These are phyloP conservation scores for Pseudogymnoascus sp. DNA, from an alignment of 2,329 filamentous ascomycete species.

Conservation along the genomic window DNA sequence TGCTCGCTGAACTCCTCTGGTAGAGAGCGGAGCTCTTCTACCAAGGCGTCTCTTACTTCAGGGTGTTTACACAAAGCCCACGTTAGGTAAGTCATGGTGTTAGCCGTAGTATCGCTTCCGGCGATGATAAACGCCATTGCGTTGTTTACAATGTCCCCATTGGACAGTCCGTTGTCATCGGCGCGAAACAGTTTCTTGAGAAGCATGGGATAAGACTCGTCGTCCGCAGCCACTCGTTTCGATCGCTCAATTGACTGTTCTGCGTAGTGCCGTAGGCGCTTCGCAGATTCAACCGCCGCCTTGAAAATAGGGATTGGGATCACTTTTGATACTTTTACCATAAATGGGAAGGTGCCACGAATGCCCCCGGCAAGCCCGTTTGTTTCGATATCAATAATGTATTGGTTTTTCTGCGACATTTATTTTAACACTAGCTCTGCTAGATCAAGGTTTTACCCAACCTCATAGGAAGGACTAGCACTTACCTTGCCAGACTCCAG, in stretches of 20 bases:
- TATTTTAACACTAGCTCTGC: not conserved
- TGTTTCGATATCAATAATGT: not conserved
- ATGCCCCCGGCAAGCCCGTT: not conserved
- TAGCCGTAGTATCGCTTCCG: not conserved
- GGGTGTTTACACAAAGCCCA: constrained; percentile 9
- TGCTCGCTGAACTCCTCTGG: constrained; percentile 18
- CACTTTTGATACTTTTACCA: not conserved
- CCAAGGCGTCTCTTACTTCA: constrained; percentile 15
- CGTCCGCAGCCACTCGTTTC: not conserved
- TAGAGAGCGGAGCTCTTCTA: constrained; percentile 17
- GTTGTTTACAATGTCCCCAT: not conserved
- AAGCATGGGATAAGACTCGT: not conserved
- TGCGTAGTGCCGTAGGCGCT: not conserved
- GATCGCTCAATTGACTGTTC: not conserved
- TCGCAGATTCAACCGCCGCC: not conserved
- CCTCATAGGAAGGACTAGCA: constrained; percentile 8
- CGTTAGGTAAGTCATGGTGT: not conserved
- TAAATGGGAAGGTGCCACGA: not conserved
- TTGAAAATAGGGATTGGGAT: not conserved
- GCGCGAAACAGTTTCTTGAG: not conserved
- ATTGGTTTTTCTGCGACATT: not conserved
- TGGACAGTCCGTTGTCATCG: not conserved
- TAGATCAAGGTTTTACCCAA: not conserved
- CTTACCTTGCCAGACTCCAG: constrained; percentile 41
- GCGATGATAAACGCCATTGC: not conserved